These are phyloP conservation scores for Ophiobolus disseminans DNA, from an alignment of 2,329 filamentous ascomycete genomes.

Conservation along the genomic window DNA sequence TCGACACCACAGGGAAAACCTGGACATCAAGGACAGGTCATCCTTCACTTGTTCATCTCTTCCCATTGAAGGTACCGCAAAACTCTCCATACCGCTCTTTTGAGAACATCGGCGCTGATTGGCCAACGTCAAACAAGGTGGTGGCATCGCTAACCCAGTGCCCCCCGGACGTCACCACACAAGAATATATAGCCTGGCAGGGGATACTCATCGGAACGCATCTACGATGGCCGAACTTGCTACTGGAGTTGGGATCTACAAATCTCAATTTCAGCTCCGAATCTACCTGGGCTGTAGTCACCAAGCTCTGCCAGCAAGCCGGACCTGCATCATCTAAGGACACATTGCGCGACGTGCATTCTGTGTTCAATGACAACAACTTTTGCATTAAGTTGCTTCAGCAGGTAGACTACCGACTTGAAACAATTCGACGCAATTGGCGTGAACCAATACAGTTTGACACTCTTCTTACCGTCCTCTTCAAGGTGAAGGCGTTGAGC, in stretches of 20 bases:
- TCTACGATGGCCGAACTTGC: conserved; percentile 58
- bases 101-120: conserved; percentile 31
- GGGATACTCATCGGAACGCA: conserved; percentile 55
- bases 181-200: conserved; percentile 64
- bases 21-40: conserved; percentile 49
- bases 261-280: conserved; percentile 67
- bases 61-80: conserved; percentile 48
- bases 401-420: conserved; percentile 57
- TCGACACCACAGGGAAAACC: conserved; percentile 47
- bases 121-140: conserved; percentile 62
- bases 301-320: conserved; percentile 61
- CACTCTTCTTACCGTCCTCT: conserved; percentile 59
- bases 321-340: conserved; percentile 55
- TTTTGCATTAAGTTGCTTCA: conserved; percentile 61
- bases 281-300: conserved; percentile 58
- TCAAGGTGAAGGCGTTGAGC: conserved; percentile 50
- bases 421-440: conserved; percentile 62
- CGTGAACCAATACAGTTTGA: conserved; percentile 67
- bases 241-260: conserved; percentile 60
- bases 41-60: conserved; percentile 58
- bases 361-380: conserved; percentile 54
- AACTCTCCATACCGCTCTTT: conserved; percentile 49
- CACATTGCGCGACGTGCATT: conserved; percentile 57
- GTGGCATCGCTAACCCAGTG: conserved; percentile 60
- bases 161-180: conserved; percentile 54